phyloP scores from a whole-genome alignment of 305 asterid genomes.

The Plantago lanceolata region DNA sequence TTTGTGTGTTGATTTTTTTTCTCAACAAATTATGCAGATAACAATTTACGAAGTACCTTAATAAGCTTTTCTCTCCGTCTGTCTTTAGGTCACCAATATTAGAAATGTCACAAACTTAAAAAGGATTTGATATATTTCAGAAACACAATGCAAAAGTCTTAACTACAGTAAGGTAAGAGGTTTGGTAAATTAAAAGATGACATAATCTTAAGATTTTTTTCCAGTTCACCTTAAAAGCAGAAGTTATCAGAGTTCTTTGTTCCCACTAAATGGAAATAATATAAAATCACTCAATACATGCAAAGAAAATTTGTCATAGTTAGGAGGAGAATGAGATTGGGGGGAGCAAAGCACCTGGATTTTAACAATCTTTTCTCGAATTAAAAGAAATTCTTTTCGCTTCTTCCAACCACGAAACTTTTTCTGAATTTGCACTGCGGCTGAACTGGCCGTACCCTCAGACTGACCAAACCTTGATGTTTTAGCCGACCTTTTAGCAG shows the following conservation, averaged over 20 bases:
- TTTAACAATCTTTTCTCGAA: conserved; percentile 77
- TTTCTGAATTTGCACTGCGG: conserved; percentile 81
- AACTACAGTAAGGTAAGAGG: too few species aligned
- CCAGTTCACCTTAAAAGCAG: too few species aligned
- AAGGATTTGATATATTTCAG: not conserved
- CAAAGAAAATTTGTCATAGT: too few species aligned
- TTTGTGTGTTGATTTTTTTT: too few species aligned
- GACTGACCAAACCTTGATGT: conserved; percentile 45
- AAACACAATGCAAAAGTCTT: not conserved
- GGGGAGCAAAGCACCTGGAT: conserved; percentile 66
- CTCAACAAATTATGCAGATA: too few species aligned
- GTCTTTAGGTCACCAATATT: not conserved
- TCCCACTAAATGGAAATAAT: too few species aligned
- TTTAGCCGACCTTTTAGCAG: conserved; percentile 34
- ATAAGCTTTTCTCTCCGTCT: not conserved
- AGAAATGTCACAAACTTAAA: not conserved
- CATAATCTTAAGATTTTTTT: too few species aligned
- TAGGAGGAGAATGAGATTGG: not conserved
- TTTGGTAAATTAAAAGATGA: too few species aligned
- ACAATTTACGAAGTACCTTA: not conserved
- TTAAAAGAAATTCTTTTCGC: conserved; percentile 65
- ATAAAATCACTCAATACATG: too few species aligned
- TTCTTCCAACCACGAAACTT: conserved; percentile 91
- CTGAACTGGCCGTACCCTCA: conserved; percentile 53
- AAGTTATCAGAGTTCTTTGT: too few species aligned